Percentiles rank a stretch among this genome's conserved stretches.
Conservation (phyloP, 1,284 basidiomycete genomes). For the Boletus mariae region DNA sequence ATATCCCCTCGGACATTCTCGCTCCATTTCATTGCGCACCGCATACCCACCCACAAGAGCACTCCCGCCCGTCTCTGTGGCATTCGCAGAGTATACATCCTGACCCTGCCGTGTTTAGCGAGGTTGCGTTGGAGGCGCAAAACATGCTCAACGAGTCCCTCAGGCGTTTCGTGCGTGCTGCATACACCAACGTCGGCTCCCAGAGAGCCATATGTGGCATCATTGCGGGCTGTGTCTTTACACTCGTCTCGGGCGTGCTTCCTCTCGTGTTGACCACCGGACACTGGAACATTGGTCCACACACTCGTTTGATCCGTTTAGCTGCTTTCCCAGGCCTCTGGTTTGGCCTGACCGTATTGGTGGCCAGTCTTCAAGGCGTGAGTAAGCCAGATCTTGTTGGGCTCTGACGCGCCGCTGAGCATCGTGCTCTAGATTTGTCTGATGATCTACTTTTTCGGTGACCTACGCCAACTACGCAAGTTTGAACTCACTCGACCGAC, state of each 20-base stretch:
- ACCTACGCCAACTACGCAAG: conserved; percentile 70
- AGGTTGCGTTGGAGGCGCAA: conserved; percentile 54
- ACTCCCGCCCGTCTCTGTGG: conserved; percentile 17
- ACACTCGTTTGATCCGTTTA: conserved; percentile 58
- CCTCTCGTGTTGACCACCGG: conserved; percentile 29
- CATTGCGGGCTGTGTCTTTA: conserved; percentile 49
- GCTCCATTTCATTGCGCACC: conserved; percentile 50
- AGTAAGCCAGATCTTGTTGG: conserved; percentile 5
- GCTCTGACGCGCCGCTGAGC: conserved; percentile 1
- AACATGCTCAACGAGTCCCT: conserved; percentile 61
- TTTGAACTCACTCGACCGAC: conserved; percentile 69
- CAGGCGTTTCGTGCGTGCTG: conserved; percentile 62
- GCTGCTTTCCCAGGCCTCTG: conserved; percentile 63
- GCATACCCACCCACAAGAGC: conserved; percentile 14
- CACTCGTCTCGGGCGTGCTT: conserved; percentile 35
- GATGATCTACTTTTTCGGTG: conserved; percentile 78
- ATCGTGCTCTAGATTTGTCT: conserved; percentile 42
- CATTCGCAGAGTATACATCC: conserved; percentile 44
- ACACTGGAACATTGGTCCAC: conserved; percentile 44
- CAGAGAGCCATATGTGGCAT: conserved; percentile 67
- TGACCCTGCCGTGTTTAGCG: conserved; percentile 59
- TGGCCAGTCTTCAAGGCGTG: conserved; percentile 64
- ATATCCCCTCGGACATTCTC: conserved; percentile 62
- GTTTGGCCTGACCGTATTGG: conserved; percentile 60
- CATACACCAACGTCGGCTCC: conserved; percentile 74